Percentiles rank a stretch among this genome's conserved stretches.
Evolutionary conservation across 225 moss, liverwort and hornwort genomes (phyloP).

Genomic region (Polytrichum formosum): DNA sequence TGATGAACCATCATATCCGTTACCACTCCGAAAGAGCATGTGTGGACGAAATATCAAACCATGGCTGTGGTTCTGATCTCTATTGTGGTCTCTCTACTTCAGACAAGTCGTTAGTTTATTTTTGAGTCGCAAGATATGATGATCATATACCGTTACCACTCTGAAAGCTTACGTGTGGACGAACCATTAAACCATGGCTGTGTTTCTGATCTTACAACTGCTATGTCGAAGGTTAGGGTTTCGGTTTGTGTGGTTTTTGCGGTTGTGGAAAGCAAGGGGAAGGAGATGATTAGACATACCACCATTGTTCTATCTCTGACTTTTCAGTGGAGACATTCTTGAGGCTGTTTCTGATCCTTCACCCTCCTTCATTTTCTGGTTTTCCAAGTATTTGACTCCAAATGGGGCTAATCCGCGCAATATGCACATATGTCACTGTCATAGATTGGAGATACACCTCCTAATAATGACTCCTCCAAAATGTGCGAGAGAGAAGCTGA

Average conservation of each 20-base stretch:
- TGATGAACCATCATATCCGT: slow-evolving; percentile 14
- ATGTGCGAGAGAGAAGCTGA: not conserved
- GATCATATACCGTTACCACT: slow-evolving; percentile 38
- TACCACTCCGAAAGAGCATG: slow-evolving; percentile 14
- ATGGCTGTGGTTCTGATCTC: slow-evolving; percentile 24
- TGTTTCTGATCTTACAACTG: slow-evolving; percentile 30
- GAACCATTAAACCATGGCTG: slow-evolving; percentile 28
- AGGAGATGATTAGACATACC: slow-evolving; percentile 8
- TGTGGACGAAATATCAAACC: slow-evolving; percentile 16
- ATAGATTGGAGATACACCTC: slow-evolving; percentile 3
- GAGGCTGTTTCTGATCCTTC: slow-evolving; percentile 21
- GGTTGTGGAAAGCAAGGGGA: too few species aligned
- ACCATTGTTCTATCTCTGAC: slow-evolving; percentile 22
- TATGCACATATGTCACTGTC: slow-evolving; percentile 1
- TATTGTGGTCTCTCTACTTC: too few species aligned
- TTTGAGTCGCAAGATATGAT: slow-evolving; percentile 17
- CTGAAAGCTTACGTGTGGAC: slow-evolving; percentile 20
- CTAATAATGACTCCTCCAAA: slow-evolving; percentile 6
- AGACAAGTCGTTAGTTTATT: too few species aligned
- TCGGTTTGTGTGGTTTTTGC: too few species aligned
- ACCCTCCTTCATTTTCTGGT: too few species aligned
- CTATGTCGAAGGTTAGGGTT: not conserved
- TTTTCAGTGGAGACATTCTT: slow-evolving; percentile 11
- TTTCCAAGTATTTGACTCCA: too few species aligned
- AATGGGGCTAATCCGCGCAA: too few species aligned